phyloP scores from a whole-genome alignment of 495 filamentous ascomycete species.

The Penicillium odoratum region DNA sequence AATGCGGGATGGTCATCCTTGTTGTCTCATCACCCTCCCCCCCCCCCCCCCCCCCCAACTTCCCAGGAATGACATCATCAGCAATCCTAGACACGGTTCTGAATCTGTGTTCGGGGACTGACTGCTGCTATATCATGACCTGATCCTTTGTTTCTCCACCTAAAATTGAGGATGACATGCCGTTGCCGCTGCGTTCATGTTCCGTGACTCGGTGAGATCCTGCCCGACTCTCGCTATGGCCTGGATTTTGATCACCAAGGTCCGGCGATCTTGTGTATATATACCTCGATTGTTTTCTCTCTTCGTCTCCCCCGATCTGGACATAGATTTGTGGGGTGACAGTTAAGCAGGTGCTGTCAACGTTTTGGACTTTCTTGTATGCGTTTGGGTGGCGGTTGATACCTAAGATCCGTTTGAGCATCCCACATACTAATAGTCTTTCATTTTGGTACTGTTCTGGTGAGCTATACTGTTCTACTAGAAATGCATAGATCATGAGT shows the following conservation, averaged over 20 bases:
- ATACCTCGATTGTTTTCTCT: slow-evolving; percentile 13
- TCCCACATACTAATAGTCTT: slow-evolving; percentile 18
- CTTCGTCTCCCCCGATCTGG: slow-evolving; percentile 9
- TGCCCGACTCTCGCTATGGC: slow-evolving; percentile 7
- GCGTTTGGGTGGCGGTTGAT: slow-evolving; percentile 11
- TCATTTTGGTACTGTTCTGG: not conserved
- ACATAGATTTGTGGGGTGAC: slow-evolving; percentile 17
- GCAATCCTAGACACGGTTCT: not conserved
- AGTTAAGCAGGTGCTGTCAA: not conserved
- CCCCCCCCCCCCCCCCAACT: not conserved
- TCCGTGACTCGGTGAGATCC: slow-evolving; percentile 1
- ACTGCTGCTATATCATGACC: not conserved
- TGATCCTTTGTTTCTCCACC: not conserved
- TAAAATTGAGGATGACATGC: not conserved
- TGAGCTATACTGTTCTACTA: not conserved
- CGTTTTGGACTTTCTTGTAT: slow-evolving; percentile 1
- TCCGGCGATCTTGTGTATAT: slow-evolving; percentile 19
- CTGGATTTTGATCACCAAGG: slow-evolving; percentile 2
- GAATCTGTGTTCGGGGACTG: not conserved
- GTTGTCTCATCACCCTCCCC: not conserved
- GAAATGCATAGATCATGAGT: not conserved
- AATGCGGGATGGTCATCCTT: slow-evolving; percentile 4
- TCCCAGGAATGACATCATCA: not conserved
- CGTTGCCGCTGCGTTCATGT: not conserved
- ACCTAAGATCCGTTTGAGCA: slow-evolving; percentile 9